Conservation (phyloP, 805 yeast species). For the Yarrowia divulgata region DNA sequence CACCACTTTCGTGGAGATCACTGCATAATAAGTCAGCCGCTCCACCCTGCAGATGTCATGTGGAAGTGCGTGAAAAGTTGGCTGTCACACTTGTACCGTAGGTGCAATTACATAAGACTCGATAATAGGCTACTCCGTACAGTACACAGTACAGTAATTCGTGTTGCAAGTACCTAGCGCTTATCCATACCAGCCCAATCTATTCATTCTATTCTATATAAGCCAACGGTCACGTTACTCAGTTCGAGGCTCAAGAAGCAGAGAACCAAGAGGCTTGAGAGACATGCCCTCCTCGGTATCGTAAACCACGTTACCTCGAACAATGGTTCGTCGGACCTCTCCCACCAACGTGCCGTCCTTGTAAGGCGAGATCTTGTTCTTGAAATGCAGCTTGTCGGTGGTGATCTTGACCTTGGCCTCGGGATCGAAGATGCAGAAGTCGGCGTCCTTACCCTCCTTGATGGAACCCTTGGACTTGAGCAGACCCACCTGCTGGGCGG, state of each 20-base stretch:
- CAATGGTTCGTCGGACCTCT: constrained; percentile 76
- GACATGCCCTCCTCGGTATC: constrained; percentile 56
- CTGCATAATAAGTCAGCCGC: constrained; percentile 23
- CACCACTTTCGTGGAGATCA: neutral
- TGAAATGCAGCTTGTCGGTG: constrained; percentile 60
- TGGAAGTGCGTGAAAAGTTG: neutral
- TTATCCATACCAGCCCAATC: neutral
- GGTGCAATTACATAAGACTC: no score
- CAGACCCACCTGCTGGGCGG: constrained; percentile 86
- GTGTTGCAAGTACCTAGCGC: no score
- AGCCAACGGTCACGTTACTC: neutral
- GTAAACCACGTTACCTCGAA: constrained; percentile 78
- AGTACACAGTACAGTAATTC: no score
- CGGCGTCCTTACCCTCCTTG: constrained; percentile 83
- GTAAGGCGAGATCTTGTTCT: constrained; percentile 89
- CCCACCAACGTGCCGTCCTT: constrained; percentile 75
- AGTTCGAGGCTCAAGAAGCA: constrained; percentile 57
- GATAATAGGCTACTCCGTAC: no score
- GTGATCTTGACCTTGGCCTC: constrained; percentile 56
- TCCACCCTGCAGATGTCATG: constrained; percentile 24
- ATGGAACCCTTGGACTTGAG: constrained; percentile 74
- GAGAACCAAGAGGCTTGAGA: constrained; percentile 62
- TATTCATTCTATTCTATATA: no score
- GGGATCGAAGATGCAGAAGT: constrained; percentile 82
- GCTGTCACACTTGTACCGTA: no score